These are phyloP conservation scores for Penicillium angulare DNA, from an alignment of 495 filamentous ascomycete genomes.

Conservation along the genomic window DNA sequence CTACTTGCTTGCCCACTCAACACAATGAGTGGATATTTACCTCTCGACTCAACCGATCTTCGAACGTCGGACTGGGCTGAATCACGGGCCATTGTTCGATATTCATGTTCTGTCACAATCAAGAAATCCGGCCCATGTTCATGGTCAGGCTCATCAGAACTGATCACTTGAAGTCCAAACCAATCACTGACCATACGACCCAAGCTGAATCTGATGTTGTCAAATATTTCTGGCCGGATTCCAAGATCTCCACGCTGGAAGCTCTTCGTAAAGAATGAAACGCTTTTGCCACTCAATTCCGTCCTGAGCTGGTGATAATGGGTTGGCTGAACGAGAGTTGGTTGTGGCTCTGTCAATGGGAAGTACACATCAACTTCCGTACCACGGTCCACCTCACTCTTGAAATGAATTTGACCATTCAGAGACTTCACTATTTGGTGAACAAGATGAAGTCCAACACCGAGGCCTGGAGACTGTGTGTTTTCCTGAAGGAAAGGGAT, in stretches of 20 bases:
- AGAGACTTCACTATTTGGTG: conserved; percentile 62
- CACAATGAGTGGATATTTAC: conserved; percentile 18
- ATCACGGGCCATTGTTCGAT: conserved; percentile 7
- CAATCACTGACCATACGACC: conserved; percentile 26
- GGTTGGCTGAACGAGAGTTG: neutral
- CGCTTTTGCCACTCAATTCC: conserved; percentile 20
- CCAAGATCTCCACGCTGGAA: conserved; percentile 11
- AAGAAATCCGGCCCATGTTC: conserved; percentile 13
- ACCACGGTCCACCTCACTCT: conserved; percentile 54
- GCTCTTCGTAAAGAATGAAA: conserved; percentile 22
- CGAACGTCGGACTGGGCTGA: conserved; percentile 4
- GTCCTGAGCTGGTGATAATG: conserved; percentile 9
- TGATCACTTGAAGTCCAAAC: conserved; percentile 32
- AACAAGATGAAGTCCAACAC: conserved; percentile 68
- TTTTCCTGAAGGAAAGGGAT: conserved; percentile 74
- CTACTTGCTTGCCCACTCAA: conserved; percentile 16
- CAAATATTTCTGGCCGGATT: conserved; percentile 13
- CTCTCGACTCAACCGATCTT: conserved; percentile 9
- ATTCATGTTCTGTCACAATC: conserved; percentile 25
- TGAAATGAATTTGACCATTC: conserved; percentile 57
- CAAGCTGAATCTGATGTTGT: conserved; percentile 14
- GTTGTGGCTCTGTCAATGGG: conserved; percentile 9
- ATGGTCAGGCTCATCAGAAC: conserved; percentile 21
- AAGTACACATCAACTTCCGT: conserved; percentile 55
- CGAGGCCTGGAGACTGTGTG: conserved; percentile 61